phyloP scores from a whole-genome alignment of 2,329 filamentous ascomycete genomes.

The Botrytis tulipae region DNA sequence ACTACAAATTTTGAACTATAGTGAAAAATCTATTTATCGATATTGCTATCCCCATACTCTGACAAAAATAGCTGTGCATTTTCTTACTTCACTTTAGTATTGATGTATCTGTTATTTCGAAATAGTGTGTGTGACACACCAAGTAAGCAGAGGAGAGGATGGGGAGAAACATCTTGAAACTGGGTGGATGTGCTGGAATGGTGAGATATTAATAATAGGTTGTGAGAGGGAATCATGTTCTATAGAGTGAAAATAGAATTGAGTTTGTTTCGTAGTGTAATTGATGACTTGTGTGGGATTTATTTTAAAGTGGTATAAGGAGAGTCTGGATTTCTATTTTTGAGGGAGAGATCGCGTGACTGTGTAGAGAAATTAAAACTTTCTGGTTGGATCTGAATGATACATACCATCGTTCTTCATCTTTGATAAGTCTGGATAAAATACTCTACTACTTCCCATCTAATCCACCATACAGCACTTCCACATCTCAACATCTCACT shows the following conservation, averaged over 20 bases:
- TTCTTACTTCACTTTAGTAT: neutral
- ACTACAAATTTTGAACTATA: fast-evolving
- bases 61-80: neutral
- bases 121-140: neutral
- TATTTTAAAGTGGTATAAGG: fast-evolving
- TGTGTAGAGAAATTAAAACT: neutral
- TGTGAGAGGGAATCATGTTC: neutral
- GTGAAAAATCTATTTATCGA: fast-evolving
- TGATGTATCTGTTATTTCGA: neutral
- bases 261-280: no score
- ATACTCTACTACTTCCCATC: no score
- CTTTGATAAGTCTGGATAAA: no score
- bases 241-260: neutral
- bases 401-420: neutral
- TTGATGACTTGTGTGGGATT: neutral
- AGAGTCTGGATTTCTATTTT: fast-evolving
- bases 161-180: neutral
- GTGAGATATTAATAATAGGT: neutral
- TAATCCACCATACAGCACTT: no score
- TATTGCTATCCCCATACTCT: neutral
- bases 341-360: fast-evolving
- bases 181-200: fast-evolving
- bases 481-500: no score
- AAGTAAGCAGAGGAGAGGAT: neutral
- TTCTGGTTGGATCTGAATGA: neutral